phyloP scores from a whole-genome alignment of 2,329 filamentous ascomycete species.

The Ceratocystis albifundus region DNA sequence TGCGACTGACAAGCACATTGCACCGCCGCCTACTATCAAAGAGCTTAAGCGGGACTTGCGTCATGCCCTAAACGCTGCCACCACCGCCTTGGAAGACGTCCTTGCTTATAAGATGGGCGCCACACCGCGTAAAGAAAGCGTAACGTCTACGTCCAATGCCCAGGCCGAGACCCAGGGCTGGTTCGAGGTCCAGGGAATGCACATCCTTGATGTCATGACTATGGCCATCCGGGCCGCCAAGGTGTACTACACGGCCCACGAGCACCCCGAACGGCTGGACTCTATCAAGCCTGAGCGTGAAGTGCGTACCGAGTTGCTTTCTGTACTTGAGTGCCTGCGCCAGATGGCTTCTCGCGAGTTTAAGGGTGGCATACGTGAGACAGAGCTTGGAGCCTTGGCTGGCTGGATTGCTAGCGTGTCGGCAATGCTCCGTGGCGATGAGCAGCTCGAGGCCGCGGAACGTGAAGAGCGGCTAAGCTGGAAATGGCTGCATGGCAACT shows the following conservation, averaged over 20 bases:
- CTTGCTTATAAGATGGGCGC: conserved; percentile 27
- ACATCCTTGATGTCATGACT: conserved; percentile 84
- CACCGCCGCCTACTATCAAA: conserved; percentile 70
- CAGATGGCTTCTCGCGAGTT: conserved; percentile 84
- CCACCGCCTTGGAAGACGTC: conserved; percentile 53
- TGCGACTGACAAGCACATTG: conserved; percentile 66
- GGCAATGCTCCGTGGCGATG: conserved; percentile 63
- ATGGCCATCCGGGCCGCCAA: conserved; percentile 92
- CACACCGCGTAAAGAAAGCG: conserved; percentile 24
- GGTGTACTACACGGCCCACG: conserved; percentile 90
- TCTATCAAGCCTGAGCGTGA: conserved; percentile 77
- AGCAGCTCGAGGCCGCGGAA: conserved; percentile 64
- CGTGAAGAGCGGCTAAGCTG: conserved; percentile 57
- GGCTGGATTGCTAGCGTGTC: conserved; percentile 71
- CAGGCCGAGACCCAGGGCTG: conserved; percentile 45
- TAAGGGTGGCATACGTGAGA: conserved; percentile 63
- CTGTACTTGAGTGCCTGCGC: conserved; percentile 82
- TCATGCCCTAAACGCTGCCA: conserved; percentile 56
- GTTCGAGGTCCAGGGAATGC: conserved; percentile 82
- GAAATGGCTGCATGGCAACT: conserved; percentile 66
- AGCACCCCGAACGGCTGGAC: conserved; percentile 73
- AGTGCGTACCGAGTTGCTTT: conserved; percentile 71
- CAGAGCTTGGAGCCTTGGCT: conserved; percentile 65
- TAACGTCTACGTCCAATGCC: conserved; percentile 30
- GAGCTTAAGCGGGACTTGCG: conserved; percentile 60